Conservation (phyloP, 352 stramenopile genomes). For the Globisporangium viniferum region DNA sequence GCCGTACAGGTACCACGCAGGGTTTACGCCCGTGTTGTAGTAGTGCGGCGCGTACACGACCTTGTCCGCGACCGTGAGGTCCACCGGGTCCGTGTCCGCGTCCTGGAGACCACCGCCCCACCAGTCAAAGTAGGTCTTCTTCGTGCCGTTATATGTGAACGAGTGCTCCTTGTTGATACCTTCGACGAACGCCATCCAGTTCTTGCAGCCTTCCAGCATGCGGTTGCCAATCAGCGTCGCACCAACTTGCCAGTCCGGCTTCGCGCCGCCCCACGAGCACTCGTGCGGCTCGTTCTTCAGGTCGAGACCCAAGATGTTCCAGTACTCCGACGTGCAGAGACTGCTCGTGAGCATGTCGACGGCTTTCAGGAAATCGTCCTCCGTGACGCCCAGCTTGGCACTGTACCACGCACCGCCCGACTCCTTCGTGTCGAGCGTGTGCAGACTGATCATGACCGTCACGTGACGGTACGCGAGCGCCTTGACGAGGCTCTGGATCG, state of each 20-base stretch:
- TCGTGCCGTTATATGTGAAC: conserved; percentile 34
- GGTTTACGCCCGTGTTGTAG: conserved; percentile 69
- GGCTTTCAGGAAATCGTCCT: conserved; percentile 54
- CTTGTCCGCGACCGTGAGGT: conserved; percentile 47
- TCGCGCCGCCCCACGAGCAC: conserved; percentile 38
- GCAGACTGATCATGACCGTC: conserved; percentile 65
- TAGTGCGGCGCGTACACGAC: conserved; percentile 75
- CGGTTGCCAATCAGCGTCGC: conserved; percentile 56
- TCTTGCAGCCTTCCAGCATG: conserved; percentile 60
- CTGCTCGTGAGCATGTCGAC: conserved; percentile 58
- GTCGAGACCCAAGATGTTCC: conserved; percentile 70
- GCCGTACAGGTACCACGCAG: conserved; percentile 62
- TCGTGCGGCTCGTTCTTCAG: conserved; percentile 73
- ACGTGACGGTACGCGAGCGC: conserved; percentile 61
- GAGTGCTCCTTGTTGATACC: conserved; percentile 47
- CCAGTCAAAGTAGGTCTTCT: conserved; percentile 61
- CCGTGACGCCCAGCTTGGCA: conserved; percentile 34
- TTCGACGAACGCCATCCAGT: conserved; percentile 71
- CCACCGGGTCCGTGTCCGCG: conserved; percentile 37
- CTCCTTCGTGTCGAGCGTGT: conserved; percentile 44
- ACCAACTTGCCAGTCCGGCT: conserved; percentile 52
- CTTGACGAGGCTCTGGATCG: conserved; percentile 53
- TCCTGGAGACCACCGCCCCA: conserved; percentile 56
- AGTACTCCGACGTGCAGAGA: conserved; percentile 52
- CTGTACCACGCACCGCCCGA: conserved; percentile 63